phyloP scores from a whole-genome alignment of 2,329 filamentous ascomycete species.

The Aureobasidium sp. region DNA sequence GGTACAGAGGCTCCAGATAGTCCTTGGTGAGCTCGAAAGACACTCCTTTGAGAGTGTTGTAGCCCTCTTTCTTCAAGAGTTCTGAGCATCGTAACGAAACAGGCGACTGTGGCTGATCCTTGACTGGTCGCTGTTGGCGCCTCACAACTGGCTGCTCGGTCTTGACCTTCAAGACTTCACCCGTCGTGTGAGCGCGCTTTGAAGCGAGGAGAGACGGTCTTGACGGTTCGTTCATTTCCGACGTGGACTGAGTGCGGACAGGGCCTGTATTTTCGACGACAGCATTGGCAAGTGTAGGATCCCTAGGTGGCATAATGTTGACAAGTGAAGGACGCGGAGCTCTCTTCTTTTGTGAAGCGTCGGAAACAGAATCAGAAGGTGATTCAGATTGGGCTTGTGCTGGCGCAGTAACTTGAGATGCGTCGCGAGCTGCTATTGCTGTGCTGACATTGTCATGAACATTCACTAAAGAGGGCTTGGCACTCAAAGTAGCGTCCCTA shows the following conservation, averaged over 20 bases:
- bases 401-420: background rate
- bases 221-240: slow-evolving; percentile 57
- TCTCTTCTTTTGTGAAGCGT: background rate
- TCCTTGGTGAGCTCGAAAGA: slow-evolving; percentile 42
- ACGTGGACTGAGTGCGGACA: slow-evolving; percentile 63
- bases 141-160: background rate
- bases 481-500: background rate
- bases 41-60: slow-evolving; percentile 36
- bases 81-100: background rate
- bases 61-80: slow-evolving; percentile 24
- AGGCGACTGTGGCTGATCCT: background rate
- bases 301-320: background rate
- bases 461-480: background rate
- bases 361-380: background rate
- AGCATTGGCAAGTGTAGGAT: slow-evolving; percentile 1
- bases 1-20: slow-evolving; percentile 55
- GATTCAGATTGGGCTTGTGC: background rate
- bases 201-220: background rate
- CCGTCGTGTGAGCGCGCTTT: background rate
- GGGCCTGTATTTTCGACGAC: slow-evolving; percentile 46
- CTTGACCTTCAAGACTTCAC: background rate
- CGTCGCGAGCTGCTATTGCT: background rate
- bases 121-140: background rate
- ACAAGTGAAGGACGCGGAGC: background rate
- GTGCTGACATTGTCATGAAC: background rate